Evolutionary conservation across 768 basidiomycete species (phyloP).

Genomic region (Phylloporus sp.): DNA sequence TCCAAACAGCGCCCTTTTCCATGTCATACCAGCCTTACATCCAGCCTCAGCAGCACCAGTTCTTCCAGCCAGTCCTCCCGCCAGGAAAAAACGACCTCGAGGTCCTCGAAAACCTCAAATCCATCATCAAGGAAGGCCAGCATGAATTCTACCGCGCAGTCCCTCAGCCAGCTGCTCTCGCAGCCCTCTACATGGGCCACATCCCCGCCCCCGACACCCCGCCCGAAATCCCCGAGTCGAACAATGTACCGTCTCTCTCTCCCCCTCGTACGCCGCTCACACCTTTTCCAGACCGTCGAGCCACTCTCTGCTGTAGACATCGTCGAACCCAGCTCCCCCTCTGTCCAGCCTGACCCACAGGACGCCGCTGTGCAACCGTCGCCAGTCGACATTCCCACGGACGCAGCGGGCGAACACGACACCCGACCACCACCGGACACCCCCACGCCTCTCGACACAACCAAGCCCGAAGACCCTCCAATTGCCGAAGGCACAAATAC

Average conservation of each 20-base stretch:
- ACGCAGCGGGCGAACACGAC: constrained; percentile 28
- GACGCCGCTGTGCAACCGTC: constrained; percentile 6
- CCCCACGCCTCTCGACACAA: constrained; percentile 17
- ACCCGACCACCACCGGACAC: constrained; percentile 20
- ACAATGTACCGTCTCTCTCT: constrained; percentile 33
- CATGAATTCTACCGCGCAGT: constrained; percentile 65
- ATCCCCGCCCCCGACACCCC: constrained; percentile 23
- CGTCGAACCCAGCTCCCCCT: constrained; percentile 8
- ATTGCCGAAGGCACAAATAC: constrained; percentile 18
- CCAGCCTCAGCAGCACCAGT: constrained; percentile 25
- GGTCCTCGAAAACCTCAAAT: constrained; percentile 69
- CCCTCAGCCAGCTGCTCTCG: constrained; percentile 62
- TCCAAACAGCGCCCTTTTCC: constrained; percentile 37
- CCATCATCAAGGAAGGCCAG: constrained; percentile 64
- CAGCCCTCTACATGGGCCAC: constrained; percentile 59
- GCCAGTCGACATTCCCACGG: constrained; percentile 8
- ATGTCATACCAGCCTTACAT: constrained; percentile 37
- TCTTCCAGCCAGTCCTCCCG: constrained; percentile 34
- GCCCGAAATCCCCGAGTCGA: too few relatives aligned
- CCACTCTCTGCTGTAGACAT: constrained; percentile 21
- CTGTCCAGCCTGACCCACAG: constrained; percentile 12
- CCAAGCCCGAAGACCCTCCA: constrained; percentile 31
- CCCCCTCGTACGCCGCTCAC: constrained; percentile 4
- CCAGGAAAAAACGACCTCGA: constrained; percentile 66
- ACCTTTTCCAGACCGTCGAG: constrained; percentile 19